These are phyloP conservation scores for Trichoderma asperellum DNA, from an alignment of 2,329 filamentous ascomycete species.

Conservation along the genomic window DNA sequence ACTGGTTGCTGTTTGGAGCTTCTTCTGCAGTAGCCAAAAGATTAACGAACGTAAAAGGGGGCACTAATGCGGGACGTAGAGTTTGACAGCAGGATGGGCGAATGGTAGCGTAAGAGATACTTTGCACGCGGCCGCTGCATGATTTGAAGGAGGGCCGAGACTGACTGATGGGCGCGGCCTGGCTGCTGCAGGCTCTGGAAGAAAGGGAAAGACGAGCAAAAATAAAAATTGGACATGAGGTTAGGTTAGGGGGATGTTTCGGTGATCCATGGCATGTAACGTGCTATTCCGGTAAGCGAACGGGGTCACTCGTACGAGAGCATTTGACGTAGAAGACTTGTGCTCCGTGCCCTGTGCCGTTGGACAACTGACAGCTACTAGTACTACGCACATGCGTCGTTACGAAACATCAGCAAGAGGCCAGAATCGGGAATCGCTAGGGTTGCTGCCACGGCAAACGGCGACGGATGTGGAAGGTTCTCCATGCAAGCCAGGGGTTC, in stretches of 20 bases:
- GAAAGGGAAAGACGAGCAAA: background rate
- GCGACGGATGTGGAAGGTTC: constrained; percentile 28
- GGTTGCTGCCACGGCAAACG: constrained; percentile 12
- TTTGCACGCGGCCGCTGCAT: constrained; percentile 17
- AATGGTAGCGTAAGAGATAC: constrained; percentile 11
- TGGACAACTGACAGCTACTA: background rate
- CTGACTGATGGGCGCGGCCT: background rate
- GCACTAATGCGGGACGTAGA: background rate
- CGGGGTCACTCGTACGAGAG: constrained; percentile 14
- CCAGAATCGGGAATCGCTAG: constrained; percentile 1
- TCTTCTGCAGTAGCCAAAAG: constrained; percentile 5
- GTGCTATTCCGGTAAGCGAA: constrained; percentile 12
- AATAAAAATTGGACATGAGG: background rate
- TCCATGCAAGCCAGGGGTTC: background rate
- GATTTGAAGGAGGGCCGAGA: background rate
- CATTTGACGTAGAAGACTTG: background rate
- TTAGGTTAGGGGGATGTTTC: background rate
- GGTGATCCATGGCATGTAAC: constrained; percentile 20
- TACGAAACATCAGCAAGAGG: background rate
- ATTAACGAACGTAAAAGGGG: background rate
- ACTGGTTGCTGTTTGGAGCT: background rate
- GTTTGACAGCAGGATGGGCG: background rate
- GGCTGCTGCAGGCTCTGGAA: background rate
- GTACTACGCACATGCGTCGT: background rate
- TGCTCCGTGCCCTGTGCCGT: background rate